A percentile compares a stretch with the other conserved stretches of the same genome.
phyloP scores from a whole-genome alignment of 2,329 filamentous ascomycete species.

The Pseudogymnoascus sp. region DNA sequence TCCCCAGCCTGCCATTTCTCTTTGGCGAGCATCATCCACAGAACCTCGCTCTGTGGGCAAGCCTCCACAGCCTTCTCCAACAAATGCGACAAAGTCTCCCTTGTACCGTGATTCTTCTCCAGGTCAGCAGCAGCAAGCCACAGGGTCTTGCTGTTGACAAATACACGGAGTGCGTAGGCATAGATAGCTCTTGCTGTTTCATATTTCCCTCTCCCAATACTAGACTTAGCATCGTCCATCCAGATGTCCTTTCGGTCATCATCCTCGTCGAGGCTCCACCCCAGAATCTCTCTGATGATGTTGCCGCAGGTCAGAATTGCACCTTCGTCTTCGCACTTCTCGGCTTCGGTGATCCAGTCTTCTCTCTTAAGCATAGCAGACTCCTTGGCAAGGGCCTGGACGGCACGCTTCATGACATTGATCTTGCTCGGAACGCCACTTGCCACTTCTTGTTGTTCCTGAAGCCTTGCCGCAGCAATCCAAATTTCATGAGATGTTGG shows the following conservation, averaged over 20 bases:
- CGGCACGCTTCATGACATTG: slow-evolving; percentile 90
- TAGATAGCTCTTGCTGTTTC: slow-evolving; percentile 92
- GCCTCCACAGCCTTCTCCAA: slow-evolving; percentile 91
- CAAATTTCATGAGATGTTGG: slow-evolving; percentile 93
- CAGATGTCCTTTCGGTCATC: slow-evolving; percentile 94
- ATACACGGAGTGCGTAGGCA: slow-evolving; percentile 81
- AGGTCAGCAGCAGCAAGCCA: slow-evolving; percentile 90
- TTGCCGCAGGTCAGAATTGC: slow-evolving; percentile 79
- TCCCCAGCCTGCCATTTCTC: slow-evolving; percentile 90
- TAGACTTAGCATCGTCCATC: slow-evolving; percentile 84
- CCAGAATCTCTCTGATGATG: slow-evolving; percentile 87
- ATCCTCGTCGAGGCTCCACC: slow-evolving; percentile 89
- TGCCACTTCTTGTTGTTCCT: slow-evolving; percentile 84
- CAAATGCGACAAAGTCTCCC: slow-evolving; percentile 74
- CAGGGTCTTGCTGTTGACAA: slow-evolving; percentile 77
- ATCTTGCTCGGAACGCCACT: slow-evolving; percentile 70
- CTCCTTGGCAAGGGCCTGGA: slow-evolving; percentile 81
- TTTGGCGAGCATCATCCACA: slow-evolving; percentile 94
- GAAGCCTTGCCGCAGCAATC: slow-evolving; percentile 86
- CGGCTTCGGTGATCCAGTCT: slow-evolving; percentile 92
- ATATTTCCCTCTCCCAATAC: slow-evolving; percentile 74
- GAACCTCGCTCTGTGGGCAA: slow-evolving; percentile 80
- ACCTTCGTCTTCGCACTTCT: slow-evolving; percentile 89
- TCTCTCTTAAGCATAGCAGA: slow-evolving; percentile 96
- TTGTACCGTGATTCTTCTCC: slow-evolving; percentile 81